Percentiles rank a stretch among this genome's conserved stretches.
Evolutionary conservation across 1,284 basidiomycete genomes (phyloP).

Genomic region (Cryptococcus sp.): DNA sequence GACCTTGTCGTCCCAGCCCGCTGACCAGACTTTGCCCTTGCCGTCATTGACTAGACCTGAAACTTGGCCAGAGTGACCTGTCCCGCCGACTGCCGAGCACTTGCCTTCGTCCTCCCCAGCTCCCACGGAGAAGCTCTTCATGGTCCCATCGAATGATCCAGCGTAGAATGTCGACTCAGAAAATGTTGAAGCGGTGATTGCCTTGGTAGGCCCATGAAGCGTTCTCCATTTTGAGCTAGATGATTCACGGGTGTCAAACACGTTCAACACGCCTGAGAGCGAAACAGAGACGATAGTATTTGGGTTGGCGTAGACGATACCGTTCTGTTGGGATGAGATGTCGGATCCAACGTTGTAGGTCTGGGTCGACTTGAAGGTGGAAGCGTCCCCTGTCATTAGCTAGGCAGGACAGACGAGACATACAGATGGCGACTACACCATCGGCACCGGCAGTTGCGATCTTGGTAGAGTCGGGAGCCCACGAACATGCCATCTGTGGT

Average conservation of each 20-base stretch:
- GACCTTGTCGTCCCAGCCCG: constrained; percentile 71
- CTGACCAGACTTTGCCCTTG: constrained; percentile 57
- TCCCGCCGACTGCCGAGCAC: constrained; percentile 58
- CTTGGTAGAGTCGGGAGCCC: constrained; percentile 68
- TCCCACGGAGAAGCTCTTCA: constrained; percentile 57
- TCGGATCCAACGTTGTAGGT: constrained; percentile 69
- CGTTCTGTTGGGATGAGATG: constrained; percentile 74
- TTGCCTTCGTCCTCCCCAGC: constrained; percentile 43
- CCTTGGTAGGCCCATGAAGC: constrained; percentile 70
- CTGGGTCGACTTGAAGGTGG: constrained; percentile 61
- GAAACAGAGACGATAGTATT: constrained; percentile 78
- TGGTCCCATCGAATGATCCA: constrained; percentile 77
- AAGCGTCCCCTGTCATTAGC: constrained; percentile 65
- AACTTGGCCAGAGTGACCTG: constrained; percentile 68
- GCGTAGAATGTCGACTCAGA: constrained; percentile 62
- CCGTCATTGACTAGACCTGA: constrained; percentile 56
- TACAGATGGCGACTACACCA: constrained; percentile 80
- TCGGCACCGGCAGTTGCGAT: constrained; percentile 84
- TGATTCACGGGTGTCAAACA: constrained; percentile 71
- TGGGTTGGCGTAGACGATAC: constrained; percentile 73
- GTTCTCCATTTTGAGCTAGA: constrained; percentile 57
- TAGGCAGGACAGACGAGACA: constrained; percentile 25
- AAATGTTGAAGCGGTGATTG: constrained; percentile 64
- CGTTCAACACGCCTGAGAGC: constrained; percentile 73
- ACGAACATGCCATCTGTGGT: constrained; percentile 66